phyloP scores from a whole-genome alignment of 192 early-diverging fungal species.

The Linnemannia hyalina region DNA sequence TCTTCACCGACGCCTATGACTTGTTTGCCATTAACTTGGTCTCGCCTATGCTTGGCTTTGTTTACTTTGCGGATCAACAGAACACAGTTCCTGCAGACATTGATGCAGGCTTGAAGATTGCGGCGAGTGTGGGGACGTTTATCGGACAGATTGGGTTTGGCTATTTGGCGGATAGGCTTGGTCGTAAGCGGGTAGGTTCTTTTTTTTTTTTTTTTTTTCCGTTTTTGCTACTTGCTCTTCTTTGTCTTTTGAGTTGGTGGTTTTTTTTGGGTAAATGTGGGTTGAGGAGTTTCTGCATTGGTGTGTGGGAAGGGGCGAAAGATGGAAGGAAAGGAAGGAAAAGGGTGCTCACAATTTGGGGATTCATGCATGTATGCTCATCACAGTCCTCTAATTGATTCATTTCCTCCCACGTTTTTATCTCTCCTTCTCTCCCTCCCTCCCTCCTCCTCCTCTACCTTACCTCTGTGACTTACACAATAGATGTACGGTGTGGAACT shows the following conservation, averaged over 20 bases:
- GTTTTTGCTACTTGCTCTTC: not conserved
- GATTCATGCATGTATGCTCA: not conserved
- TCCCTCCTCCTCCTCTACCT: too few relatives aligned
- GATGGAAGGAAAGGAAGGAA: too few relatives aligned
- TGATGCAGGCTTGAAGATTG: constrained; percentile 88
- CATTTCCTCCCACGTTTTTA: constrained; percentile 4
- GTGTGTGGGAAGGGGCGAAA: too few relatives aligned
- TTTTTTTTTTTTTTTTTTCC: constrained; percentile 3
- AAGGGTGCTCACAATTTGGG: too few relatives aligned
- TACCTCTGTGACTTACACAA: not conserved
- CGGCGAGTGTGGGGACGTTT: constrained; percentile 88
- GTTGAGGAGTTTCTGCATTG: not conserved
- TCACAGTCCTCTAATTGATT: not conserved
- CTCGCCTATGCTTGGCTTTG: constrained; percentile 83
- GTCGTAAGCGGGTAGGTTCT: constrained; percentile 76
- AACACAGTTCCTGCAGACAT: constrained; percentile 66
- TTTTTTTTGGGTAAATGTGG: too few relatives aligned
- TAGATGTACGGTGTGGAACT: constrained; percentile 91
- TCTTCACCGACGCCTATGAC: constrained; percentile 95
- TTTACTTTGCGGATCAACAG: constrained; percentile 63
- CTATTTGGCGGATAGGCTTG: constrained; percentile 85
- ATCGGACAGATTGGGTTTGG: constrained; percentile 89
- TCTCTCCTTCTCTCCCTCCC: not conserved
- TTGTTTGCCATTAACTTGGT: constrained; percentile 93
- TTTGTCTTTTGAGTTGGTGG: not conserved